Conservation (phyloP, 2,329 filamentous ascomycete species). For the Fusarium subtropicale region DNA sequence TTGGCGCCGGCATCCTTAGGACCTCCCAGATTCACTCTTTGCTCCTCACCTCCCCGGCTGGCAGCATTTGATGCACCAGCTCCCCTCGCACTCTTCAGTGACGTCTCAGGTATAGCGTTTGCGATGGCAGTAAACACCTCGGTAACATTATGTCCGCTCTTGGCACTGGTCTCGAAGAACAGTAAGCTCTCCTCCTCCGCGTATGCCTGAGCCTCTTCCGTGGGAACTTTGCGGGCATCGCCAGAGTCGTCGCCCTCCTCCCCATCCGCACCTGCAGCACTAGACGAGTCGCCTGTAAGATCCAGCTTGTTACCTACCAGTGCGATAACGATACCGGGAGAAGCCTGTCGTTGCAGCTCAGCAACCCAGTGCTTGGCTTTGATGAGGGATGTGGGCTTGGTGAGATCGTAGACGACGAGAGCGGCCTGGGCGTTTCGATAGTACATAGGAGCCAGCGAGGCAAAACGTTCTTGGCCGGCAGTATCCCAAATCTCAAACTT, state of each 20-base stretch:
- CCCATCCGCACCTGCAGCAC: constrained; percentile 60
- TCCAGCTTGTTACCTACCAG: constrained; percentile 98
- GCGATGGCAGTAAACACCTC: constrained; percentile 99
- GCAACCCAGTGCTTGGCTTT: constrained; percentile 99
- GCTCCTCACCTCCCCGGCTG: constrained; percentile 72
- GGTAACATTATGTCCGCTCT: constrained; percentile 92
- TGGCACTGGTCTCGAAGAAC: constrained; percentile 98
- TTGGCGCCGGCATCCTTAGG: constrained; percentile 80
- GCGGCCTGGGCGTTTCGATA: constrained; percentile 98
- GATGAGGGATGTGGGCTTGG: constrained; percentile 92
- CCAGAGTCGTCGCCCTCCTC: constrained; percentile 72
- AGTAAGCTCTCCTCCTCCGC: constrained; percentile 93
- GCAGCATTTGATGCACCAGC: constrained; percentile 71
- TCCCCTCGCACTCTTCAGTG: constrained; percentile 88
- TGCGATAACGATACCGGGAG: constrained; percentile 95
- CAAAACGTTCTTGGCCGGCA: constrained; percentile 96
- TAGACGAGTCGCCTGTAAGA: constrained; percentile 72
- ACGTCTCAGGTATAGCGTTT: constrained; percentile 97
- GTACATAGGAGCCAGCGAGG: constrained; percentile 97
- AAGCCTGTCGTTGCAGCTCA: constrained; percentile 95
- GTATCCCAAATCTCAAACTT: constrained; percentile 99
- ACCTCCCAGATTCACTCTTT: constrained; percentile 85
- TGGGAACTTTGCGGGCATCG: constrained; percentile 88
- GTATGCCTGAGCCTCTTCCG: constrained; percentile 91
- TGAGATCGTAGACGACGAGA: constrained; percentile 98